Base-by-base conservation (phyloP, 805 yeast genomes). In the Candida coquimbonensis region DNA sequence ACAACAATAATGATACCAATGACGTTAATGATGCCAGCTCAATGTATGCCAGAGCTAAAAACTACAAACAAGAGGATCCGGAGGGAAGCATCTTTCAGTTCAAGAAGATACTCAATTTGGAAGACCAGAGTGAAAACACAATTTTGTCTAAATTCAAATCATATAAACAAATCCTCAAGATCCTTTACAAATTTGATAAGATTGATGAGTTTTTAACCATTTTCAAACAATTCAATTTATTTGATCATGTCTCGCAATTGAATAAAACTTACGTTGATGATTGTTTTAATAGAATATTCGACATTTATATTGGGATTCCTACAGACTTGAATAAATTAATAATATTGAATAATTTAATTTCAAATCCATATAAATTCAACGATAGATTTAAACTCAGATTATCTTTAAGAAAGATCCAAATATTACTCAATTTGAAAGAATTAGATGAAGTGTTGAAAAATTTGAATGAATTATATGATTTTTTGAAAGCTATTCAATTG, bases 311-410 rank as follows among this genome's bases (percentile, higher is more conserved):
- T 16, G 51, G 54, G 0, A 45, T 53, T 3, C 21, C 14, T 9
- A 40, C 50, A 0, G 38, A 39, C 9, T 44, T 40, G 1, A 36
- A 63, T 44, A 45, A 63, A 61, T 49, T 53, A 48, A 6, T 40
- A 31, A 19, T 75, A 64, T 52, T 67, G 60, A 39, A 52, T 50
- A n/a, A 45, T 43, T 43, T 62, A 64, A 53, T 71, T 7, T 27
- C 44, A 49, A 21, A 53, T 49, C 34, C 36, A 14, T 45, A 37
- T 25, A 32, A 21, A 16, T 46, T 49, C 17, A 64, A 56, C 33
- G 73, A 73, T 32, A 61, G 80, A 33, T 52, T 78, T 34, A 69
- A 73, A 65, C 62, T 79, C 39, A 73, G 76, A 49, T 63, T 74
- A n/a, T 68, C 66, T 38, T 56, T 80, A 31, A 73, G 69, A 45